phyloP scores from a whole-genome alignment of 441 rosid species.

The Populus hybrid region DNA sequence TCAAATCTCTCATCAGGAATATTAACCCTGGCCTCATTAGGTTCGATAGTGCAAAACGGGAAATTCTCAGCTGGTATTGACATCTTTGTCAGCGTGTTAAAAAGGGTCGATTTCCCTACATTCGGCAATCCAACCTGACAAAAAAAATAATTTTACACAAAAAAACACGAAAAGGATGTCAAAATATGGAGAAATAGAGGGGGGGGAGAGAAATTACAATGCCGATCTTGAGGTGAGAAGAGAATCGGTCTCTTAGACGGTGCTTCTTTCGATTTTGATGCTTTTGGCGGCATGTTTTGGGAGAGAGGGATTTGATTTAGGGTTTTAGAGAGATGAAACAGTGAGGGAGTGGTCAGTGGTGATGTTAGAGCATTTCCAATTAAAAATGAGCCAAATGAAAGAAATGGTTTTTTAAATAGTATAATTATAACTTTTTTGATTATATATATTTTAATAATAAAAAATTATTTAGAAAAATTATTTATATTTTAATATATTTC shows the following conservation, averaged over 20 bases:
- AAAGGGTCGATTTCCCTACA: conserved; percentile 97
- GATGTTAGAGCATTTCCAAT: too few relatives aligned
- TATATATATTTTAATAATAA: too few relatives aligned
- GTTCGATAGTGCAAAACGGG: conserved; percentile 97
- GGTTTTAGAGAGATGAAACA: too few relatives aligned
- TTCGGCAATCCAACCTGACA: conserved; percentile 92
- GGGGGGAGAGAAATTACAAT: conserved; percentile 46
- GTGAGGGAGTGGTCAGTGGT: too few relatives aligned
- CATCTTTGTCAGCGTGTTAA: conserved; percentile 91
- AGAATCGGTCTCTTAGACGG: conserved; percentile 95
- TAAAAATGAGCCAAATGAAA: too few relatives aligned
- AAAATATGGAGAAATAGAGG: not conserved
- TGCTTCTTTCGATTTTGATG: conserved; percentile 84
- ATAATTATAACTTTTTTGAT: too few relatives aligned
- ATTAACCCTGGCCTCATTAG: conserved; percentile 91
- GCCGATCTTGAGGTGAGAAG: conserved; percentile 99
- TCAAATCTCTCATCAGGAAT: conserved; percentile 94
- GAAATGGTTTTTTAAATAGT: too few relatives aligned
- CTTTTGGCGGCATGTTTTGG: conserved; percentile 87
- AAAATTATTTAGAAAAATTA: too few relatives aligned
- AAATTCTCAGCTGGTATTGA: conserved; percentile 98
- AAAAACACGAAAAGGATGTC: not conserved
- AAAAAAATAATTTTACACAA: not conserved
- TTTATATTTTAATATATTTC: too few relatives aligned
- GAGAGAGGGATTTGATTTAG: not conserved